Conservation (phyloP, 306 rosid genomes). For the Coriaria nepalensis region DNA sequence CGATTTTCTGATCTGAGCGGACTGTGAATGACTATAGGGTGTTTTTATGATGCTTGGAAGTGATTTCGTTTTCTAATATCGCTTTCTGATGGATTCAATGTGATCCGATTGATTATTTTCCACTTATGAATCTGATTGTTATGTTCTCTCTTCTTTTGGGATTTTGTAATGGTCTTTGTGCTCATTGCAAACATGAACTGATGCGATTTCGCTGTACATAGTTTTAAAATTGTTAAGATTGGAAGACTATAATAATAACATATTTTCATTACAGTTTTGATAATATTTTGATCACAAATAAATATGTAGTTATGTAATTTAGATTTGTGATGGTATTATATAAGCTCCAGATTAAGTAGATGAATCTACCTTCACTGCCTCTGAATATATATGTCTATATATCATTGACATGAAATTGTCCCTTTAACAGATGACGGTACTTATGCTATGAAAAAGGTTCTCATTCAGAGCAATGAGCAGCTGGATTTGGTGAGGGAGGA, state of each 20-base stretch:
- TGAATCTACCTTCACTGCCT: neutral
- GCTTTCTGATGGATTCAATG: too few relatives aligned
- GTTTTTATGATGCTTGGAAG: neutral
- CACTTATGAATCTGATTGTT: too few relatives aligned
- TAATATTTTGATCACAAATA: too few relatives aligned
- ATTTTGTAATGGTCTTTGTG: too few relatives aligned
- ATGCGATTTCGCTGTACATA: too few relatives aligned
- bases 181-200: too few relatives aligned
- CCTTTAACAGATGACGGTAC: constrained; percentile 68
- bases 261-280: too few relatives aligned
- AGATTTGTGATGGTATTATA: neutral
- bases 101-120: too few relatives aligned
- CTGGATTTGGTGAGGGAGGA: constrained; percentile 91
- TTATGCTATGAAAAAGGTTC: constrained; percentile 90
- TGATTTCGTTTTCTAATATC: neutral
- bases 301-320: too few relatives aligned
- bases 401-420: neutral
- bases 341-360: neutral
- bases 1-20: constrained; percentile 22
- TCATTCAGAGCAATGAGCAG: constrained; percentile 85
- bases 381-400: neutral
- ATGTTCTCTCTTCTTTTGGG: too few relatives aligned
- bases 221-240: too few relatives aligned
- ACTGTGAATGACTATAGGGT: neutral
- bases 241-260: too few relatives aligned